Base-by-base conservation (phyloP, 108 stramenopile species). In the Fragilaria crotonensis region DNA sequence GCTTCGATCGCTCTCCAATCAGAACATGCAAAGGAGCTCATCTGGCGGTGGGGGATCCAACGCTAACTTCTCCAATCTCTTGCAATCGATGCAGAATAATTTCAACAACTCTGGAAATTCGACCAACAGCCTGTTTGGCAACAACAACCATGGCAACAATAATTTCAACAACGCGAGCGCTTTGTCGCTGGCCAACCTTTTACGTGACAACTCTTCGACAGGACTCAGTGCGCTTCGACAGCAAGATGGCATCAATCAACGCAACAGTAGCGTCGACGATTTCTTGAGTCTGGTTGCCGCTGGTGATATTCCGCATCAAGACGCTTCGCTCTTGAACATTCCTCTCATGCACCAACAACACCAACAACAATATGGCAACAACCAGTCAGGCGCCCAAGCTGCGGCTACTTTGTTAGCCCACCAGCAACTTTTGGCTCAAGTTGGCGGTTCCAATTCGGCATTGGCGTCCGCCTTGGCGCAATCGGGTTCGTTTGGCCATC, bases 241-340 rank as follows among this genome's bases (percentile, higher is more conserved):
- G 52, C 66, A 80, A 25, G 83, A 87, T 64, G 87, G 85, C 33
- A 48, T 88, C 17, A 71, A 66, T 21, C 68, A 81, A 19, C 78
- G 85, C 7, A 88, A 90, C 57, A 69, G 81, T 7, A 82, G 80
- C 50, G 87, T 95, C 22, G 94, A 95, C 52, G 90, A 95, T 45
- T 95, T 95, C 60, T 66, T 95, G 65, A 85, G 76, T 54, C 62
- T 93, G 48, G 80, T 95, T 45, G 81, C 84, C 36, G 74, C 81
- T 2, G 94, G 94, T 0, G 90, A 95, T 62, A 90, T 92, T 36
- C 88, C 94, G 0, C 88, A 89, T 59, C 83, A 90, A 63, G 94
- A 90, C 73, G 76, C 87, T 11, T 56, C 70, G 19, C 64, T 93
- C 51, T 66, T 95, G 25, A 87, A 86, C 59, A 66, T 86, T 31